Conservation (phyloP, 495 filamentous ascomycete genomes). For the Xylaria cubensis region DNA sequence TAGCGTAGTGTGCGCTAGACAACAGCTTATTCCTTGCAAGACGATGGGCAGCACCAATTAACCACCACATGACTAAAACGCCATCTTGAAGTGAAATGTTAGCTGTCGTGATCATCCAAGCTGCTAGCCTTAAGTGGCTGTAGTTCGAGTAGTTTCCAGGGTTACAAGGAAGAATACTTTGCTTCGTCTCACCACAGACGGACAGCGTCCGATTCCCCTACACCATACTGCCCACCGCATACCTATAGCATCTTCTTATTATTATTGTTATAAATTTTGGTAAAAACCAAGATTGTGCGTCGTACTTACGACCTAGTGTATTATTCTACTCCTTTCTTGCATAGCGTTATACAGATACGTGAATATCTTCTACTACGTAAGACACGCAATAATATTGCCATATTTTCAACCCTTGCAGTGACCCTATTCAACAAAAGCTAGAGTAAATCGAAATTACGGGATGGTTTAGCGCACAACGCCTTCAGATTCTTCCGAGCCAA, state of each 20-base stretch:
- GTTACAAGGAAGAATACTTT: background rate
- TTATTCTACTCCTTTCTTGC: background rate
- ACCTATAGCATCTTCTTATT: background rate
- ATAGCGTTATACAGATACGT: background rate
- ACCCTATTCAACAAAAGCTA: conserved; percentile 1
- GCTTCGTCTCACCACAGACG: conserved; percentile 1
- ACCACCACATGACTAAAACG: conserved; percentile 12
- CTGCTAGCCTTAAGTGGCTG: conserved; percentile 16
- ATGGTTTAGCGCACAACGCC: conserved; percentile 1
- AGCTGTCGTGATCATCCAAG: background rate
- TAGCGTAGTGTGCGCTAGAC: background rate
- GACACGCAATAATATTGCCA: background rate
- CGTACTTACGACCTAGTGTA: background rate
- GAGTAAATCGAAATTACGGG: conserved; percentile 3
- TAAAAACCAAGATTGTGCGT: background rate
- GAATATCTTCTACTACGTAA: background rate
- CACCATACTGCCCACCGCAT: background rate
- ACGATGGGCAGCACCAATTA: conserved; percentile 1
- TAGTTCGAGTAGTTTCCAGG: conserved; percentile 13
- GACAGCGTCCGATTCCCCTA: background rate
- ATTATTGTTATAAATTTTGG: background rate
- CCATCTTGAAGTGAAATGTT: conserved; percentile 9
- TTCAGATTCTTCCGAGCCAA: conserved; percentile 2
- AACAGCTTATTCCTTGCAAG: conserved; percentile 6
- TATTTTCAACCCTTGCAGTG: background rate